Base-by-base conservation (phyloP, 495 filamentous ascomycete species). In the Penicillium coffeae region DNA sequence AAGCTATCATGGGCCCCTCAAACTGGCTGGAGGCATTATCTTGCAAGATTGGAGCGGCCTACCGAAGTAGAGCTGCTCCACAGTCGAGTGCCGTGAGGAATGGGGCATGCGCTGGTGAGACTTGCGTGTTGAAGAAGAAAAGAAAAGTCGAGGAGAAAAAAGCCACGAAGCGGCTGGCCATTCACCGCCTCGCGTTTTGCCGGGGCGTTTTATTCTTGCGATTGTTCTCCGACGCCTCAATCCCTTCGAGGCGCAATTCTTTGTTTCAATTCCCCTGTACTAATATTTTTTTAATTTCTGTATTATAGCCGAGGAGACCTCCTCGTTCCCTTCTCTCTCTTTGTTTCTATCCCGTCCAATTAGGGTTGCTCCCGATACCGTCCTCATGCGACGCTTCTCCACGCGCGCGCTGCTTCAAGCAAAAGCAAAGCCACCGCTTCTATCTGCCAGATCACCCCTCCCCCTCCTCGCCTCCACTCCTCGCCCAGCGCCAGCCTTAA, bases 1-100 rank as follows among this genome's bases (percentile, higher is more conserved):
- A 48, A 36, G 48, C 49, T 59, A 54, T 71, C 64, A 70, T 74
- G 65, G 60, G 60, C 70, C 65, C 72, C 70, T 75, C 72, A 75
- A 75, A 75, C 72, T 68, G 54, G 63, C 65, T 74, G 72, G 72
- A 53, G 1, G 52, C 42, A 65, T 61, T 18, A 57, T 72, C 69
- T 73, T 50, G 70, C 70, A 70, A 69, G 59, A 44, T 30, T 30
- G 43, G 54, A 56, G 49, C 61, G 42, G 49, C 38, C 21, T 18
- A 39, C 22, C n/a, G 12, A 48, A 47, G 20, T 38, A 54, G 38
- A 42, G 39, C 52, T 61, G 56, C 58, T 55, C 56, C 51, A 58
- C 59, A 62, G 56, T 53, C 59, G 61, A 50, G 37, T 67, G 55
- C 51, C 59, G 60, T 66, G 48, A 51, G 30, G 18, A 40, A 25